Base-by-base conservation (phyloP, 768 basidiomycete genomes). In the Phallus indusiatus region DNA sequence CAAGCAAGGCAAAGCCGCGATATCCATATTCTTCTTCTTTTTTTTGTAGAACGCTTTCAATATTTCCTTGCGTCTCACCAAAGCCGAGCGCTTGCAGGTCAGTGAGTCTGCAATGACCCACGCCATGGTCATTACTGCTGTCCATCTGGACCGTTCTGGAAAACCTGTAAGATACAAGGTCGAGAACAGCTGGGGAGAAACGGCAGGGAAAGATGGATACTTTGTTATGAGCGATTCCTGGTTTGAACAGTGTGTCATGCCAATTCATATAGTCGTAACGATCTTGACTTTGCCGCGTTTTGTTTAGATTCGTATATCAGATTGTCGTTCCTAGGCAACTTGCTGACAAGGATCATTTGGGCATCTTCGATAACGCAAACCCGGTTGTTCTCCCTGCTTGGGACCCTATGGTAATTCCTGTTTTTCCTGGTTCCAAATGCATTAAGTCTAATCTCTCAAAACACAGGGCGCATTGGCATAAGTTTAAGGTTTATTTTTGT, bases 101-200 rank as follows among this genome's bases (percentile, higher is more conserved):
- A 82, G 83, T 55, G 94, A 97, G 66, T 90, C 88, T 0, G 70
- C 86, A 34, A 95, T 96, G 94, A 97, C 94, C 0, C 94, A 97
- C 69, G 92, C 92, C 2, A 89, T 92, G 90, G 91, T 95, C 47
- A 94, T 97, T 69, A 85, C 88, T 17, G 94, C 82, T 17, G 94
- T 94, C 17, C 94, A 97, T 68, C 74, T 96, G 53, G 93, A 94
- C 67, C 73, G 69, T 56, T 68, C 70, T 1, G 91, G 90, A 55
- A 82, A 80, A 59, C 86, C 93, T 0, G 72, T 94, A 18, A 81
- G 92, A n/a, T 98, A 92, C 80, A 91, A 92, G 72, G 90, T 98
- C 18, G 95, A 98, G 78, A 98, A 98, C 75, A 88, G 86, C 2
- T 98, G 95, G 95, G 89, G 90, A 16, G 83, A 84, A 24, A 73